phyloP scores from a whole-genome alignment of 805 yeast genomes.

The Candida stauntonica region DNA sequence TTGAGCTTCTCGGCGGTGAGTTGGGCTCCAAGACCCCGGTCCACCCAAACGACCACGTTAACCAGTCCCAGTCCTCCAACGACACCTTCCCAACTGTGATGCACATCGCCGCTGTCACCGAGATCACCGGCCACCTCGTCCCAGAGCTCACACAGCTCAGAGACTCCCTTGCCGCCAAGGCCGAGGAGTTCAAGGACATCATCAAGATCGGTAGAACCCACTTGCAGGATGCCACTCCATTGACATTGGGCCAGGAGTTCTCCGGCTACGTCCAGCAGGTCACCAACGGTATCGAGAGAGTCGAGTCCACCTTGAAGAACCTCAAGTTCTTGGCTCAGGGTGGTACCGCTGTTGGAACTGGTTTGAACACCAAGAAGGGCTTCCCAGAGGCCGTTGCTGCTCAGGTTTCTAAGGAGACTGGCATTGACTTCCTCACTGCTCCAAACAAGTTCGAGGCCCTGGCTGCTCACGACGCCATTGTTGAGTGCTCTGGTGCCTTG shows the following conservation, averaged over 20 bases:
- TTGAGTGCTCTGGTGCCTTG: slow-evolving; percentile 95
- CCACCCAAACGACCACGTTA: slow-evolving; percentile 98
- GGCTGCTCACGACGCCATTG: slow-evolving; percentile 98
- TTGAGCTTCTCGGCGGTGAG: slow-evolving; percentile 89
- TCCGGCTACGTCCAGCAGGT: slow-evolving; percentile 94
- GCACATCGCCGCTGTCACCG: slow-evolving; percentile 98
- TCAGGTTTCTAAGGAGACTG: slow-evolving; percentile 81
- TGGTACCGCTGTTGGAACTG: slow-evolving; percentile 99
- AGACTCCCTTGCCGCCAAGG: slow-evolving; percentile 70
- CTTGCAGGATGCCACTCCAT: slow-evolving; percentile 97
- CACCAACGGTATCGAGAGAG: slow-evolving; percentile 84
- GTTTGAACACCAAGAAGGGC: slow-evolving; percentile 90
- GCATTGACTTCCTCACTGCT: slow-evolving; percentile 85
- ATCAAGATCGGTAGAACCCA: slow-evolving; percentile 99
- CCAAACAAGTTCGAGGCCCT: slow-evolving; percentile 99
- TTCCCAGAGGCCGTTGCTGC: slow-evolving; percentile 85
- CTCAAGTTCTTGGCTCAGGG: slow-evolving; percentile 91
- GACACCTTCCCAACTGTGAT: slow-evolving; percentile 99
- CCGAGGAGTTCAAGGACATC: slow-evolving; percentile 80
- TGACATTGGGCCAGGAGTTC: slow-evolving; percentile 97
- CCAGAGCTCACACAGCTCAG: slow-evolving; percentile 79
- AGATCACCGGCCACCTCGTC: slow-evolving; percentile 66
- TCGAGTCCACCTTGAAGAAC: slow-evolving; percentile 71
- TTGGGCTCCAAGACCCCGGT: slow-evolving; percentile 91
- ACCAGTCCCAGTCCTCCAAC: slow-evolving; percentile 97